phyloP scores from a whole-genome alignment of 106 monocot species.

The Dactylorhiza incarnata region DNA sequence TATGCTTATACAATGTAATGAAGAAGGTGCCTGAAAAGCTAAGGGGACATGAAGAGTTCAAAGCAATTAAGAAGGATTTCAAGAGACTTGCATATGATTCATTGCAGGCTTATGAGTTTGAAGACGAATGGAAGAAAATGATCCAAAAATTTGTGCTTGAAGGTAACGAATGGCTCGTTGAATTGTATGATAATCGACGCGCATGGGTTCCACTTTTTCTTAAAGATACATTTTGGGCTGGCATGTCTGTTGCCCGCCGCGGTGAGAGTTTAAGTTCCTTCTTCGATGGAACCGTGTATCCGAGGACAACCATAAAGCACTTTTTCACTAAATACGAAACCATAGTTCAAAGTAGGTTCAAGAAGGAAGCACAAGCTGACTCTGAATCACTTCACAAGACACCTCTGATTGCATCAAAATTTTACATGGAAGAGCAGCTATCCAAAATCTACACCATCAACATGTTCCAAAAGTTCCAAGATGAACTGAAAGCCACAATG shows the following conservation, averaged over 20 bases:
- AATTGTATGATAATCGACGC: conserved; percentile 43
- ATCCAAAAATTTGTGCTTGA: conserved; percentile 30
- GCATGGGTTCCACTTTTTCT: conserved; percentile 65
- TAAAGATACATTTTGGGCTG: conserved; percentile 70
- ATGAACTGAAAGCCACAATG: conserved; percentile 64
- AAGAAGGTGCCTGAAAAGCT: conserved; percentile 48
- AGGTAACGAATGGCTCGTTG: conserved; percentile 47
- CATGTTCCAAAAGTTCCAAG: conserved; percentile 73
- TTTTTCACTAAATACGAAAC: conserved; percentile 61
- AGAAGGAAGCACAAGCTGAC: conserved; percentile 58
- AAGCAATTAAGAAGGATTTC: conserved; percentile 38
- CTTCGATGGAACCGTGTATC: conserved; percentile 53
- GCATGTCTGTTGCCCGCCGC: conserved; percentile 55
- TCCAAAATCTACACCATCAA: conserved; percentile 57
- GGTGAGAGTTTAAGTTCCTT: conserved; percentile 29
- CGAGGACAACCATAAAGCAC: conserved; percentile 61
- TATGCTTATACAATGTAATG: conserved; percentile 42
- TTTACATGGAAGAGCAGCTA: conserved; percentile 72
- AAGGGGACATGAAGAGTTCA: conserved; percentile 35
- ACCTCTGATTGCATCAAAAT: conserved; percentile 40
- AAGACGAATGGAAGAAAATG: conserved; percentile 45
- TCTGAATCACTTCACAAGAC: conserved; percentile 37
- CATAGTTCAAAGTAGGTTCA: conserved; percentile 39
- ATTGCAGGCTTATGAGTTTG: conserved; percentile 37
- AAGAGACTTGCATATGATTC: conserved; percentile 48